Evolutionary conservation across 768 basidiomycete species (phyloP).

Genomic region (Phaffia australis): DNA sequence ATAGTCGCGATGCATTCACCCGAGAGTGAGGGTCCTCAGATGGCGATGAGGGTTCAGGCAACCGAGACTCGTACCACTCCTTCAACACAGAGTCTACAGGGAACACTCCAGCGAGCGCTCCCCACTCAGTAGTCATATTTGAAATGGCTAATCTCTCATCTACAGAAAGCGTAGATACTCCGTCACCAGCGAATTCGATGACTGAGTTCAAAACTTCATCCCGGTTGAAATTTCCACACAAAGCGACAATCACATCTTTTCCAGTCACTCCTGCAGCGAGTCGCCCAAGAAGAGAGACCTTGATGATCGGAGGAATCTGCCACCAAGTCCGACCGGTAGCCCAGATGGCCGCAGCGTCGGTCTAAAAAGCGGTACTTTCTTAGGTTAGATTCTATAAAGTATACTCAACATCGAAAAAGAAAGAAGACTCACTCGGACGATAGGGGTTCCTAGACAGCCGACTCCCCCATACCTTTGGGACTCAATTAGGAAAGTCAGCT

Average conservation of each 20-base stretch:
- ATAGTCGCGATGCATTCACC: slow-evolving; percentile 62
- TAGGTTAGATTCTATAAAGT: not conserved
- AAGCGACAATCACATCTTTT: slow-evolving; percentile 94
- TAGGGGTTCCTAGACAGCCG: slow-evolving; percentile 91
- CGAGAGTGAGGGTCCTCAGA: slow-evolving; percentile 61
- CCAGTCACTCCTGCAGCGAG: slow-evolving; percentile 85
- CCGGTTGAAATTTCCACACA: slow-evolving; percentile 88
- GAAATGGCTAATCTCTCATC: slow-evolving; percentile 92
- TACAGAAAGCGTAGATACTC: slow-evolving; percentile 61
- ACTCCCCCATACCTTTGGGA: slow-evolving; percentile 65
- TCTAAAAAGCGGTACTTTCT: slow-evolving; percentile 5
- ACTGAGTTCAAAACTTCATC: slow-evolving; percentile 96
- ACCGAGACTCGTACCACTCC: slow-evolving; percentile 68
- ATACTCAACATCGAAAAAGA: slow-evolving; percentile 18
- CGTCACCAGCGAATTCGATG: slow-evolving; percentile 89
- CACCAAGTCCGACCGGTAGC: slow-evolving; percentile 99
- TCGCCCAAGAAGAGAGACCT: slow-evolving; percentile 74
- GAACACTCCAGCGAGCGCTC: slow-evolving; percentile 89
- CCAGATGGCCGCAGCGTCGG: slow-evolving; percentile 91
- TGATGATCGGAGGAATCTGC: slow-evolving; percentile 95
- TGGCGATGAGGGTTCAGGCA: not conserved
- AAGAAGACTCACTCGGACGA: slow-evolving; percentile 58
- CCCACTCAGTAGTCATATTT: slow-evolving; percentile 99
- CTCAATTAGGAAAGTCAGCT: not conserved
- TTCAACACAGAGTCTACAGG: slow-evolving; percentile 74